Percentiles rank a stretch among this genome's conserved stretches.
Conservation (phyloP, 1,139 yeast genomes). For the Magnusiomyces sp. region DNA sequence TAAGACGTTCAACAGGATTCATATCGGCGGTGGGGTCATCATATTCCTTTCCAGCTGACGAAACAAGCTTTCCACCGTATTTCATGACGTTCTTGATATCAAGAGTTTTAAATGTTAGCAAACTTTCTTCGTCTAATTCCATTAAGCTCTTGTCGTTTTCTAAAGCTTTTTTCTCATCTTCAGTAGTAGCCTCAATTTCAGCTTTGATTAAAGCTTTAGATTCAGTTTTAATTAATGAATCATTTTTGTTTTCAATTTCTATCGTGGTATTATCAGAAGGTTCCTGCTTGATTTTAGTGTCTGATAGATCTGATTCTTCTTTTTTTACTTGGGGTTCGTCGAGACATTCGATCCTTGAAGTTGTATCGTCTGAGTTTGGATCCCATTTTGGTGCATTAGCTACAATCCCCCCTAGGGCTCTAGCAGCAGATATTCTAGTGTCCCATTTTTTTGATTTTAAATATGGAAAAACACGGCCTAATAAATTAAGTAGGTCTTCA, state of each 20-base stretch:
- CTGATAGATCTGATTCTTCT: conserved; percentile 4
- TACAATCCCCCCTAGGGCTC: conserved; percentile 92
- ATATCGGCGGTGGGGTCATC: conserved; percentile 32
- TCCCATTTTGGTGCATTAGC: conserved; percentile 76
- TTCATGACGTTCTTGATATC: conserved; percentile 55
- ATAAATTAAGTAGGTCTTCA: conserved; percentile 73
- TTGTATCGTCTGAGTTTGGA: conserved; percentile 43
- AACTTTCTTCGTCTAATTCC: conserved; percentile 27
- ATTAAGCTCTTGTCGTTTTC: conserved; percentile 36
- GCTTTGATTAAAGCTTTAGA: conserved; percentile 16
- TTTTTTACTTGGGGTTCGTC: conserved; percentile 15
- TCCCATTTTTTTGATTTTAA: conserved; percentile 86
- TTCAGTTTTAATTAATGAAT: neutral
- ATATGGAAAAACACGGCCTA: conserved; percentile 88
- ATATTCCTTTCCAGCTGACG: conserved; percentile 51
- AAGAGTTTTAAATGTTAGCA: conserved; percentile 56
- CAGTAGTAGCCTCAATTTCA: conserved; percentile 13
- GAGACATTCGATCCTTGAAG: conserved; percentile 15
- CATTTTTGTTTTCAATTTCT: neutral
- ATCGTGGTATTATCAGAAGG: neutral
- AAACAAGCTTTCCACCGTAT: conserved; percentile 63
- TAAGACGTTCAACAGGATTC: conserved; percentile 35
- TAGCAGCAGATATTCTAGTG: conserved; percentile 88
- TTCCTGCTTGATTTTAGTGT: conserved; percentile 14
- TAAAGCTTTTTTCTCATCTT: conserved; percentile 2